Conservation (phyloP, 805 yeast genomes). For the Torulaspora quercuum region DNA sequence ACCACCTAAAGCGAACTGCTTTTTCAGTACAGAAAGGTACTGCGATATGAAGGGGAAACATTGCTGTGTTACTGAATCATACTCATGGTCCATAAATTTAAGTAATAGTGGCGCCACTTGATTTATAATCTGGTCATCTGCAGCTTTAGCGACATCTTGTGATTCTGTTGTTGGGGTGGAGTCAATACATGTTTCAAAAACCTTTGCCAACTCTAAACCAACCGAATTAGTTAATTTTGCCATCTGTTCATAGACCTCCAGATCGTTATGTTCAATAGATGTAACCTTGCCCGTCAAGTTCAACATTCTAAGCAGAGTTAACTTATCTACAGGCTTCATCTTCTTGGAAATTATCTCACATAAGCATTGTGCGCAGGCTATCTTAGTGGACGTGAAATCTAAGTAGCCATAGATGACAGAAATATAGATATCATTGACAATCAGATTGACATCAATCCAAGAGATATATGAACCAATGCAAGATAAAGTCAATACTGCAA, state of each 20-base stretch:
- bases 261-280: constrained; percentile 39
- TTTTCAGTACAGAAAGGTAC: constrained; percentile 67
- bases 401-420: constrained; percentile 57
- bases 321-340: constrained; percentile 69
- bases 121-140: constrained; percentile 49
- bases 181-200: constrained; percentile 53
- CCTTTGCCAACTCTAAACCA: constrained; percentile 70
- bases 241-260: constrained; percentile 70
- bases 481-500: constrained; percentile 42
- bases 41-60: constrained; percentile 78
- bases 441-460: constrained; percentile 84
- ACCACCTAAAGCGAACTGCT: constrained; percentile 41
- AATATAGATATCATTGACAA: constrained; percentile 60
- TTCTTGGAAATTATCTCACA: constrained; percentile 69
- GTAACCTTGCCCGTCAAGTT: constrained; percentile 55
- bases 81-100: constrained; percentile 70
- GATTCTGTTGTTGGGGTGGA: constrained; percentile 33
- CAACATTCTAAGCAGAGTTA: constrained; percentile 59
- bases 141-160: constrained; percentile 37
- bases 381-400: constrained; percentile 46
- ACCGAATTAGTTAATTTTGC: constrained; percentile 72
- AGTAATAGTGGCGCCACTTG: constrained; percentile 69
- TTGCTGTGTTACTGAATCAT: constrained; percentile 83
- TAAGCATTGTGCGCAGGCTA: constrained; percentile 50
- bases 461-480: constrained; percentile 81